Percentiles rank a stretch among this genome's conserved stretches.
Conservation (phyloP, 345 rosid genomes). For the Brassica incana region DNA sequence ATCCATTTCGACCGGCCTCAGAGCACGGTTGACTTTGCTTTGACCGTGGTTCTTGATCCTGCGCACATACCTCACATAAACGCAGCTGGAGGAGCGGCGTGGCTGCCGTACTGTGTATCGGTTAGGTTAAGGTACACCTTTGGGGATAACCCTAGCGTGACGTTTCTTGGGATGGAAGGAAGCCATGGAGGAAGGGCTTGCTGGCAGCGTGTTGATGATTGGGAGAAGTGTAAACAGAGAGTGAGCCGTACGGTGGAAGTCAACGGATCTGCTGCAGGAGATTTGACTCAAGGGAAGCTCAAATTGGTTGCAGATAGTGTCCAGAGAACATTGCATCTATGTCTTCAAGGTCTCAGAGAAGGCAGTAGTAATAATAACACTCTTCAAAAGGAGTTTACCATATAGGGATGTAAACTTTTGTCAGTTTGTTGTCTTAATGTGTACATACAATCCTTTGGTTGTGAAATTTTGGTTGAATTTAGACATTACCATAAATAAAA, state of each 20-base stretch:
- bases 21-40: conserved; percentile 77
- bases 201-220: conserved; percentile 76
- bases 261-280: conserved; percentile 51
- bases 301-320: conserved; percentile 76
- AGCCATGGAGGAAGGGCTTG: conserved; percentile 98
- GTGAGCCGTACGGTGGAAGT: conserved; percentile 69
- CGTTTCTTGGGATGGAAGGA: conserved; percentile 91
- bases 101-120: conserved; percentile 94
- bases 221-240: conserved; percentile 92
- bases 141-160: conserved; percentile 61
- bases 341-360: conserved; percentile 80
- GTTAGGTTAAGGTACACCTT: conserved; percentile 81
- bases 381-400: conserved; percentile 37
- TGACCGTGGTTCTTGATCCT: conserved; percentile 92
- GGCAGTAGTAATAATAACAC: conserved; percentile 47
- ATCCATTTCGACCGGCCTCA: conserved; percentile 82
- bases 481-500: not conserved
- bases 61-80: conserved; percentile 78
- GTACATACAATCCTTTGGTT: conserved; percentile 26
- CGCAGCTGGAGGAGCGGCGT: conserved; percentile 99
- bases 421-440: conserved; percentile 28
- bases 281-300: conserved; percentile 68
- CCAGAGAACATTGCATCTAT: conserved; percentile 64
- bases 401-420: not conserved
- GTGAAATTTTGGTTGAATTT: not conserved